Evolutionary conservation across 352 stramenopile genomes (phyloP).

Genomic region (Pythium pectinolyticum): DNA sequence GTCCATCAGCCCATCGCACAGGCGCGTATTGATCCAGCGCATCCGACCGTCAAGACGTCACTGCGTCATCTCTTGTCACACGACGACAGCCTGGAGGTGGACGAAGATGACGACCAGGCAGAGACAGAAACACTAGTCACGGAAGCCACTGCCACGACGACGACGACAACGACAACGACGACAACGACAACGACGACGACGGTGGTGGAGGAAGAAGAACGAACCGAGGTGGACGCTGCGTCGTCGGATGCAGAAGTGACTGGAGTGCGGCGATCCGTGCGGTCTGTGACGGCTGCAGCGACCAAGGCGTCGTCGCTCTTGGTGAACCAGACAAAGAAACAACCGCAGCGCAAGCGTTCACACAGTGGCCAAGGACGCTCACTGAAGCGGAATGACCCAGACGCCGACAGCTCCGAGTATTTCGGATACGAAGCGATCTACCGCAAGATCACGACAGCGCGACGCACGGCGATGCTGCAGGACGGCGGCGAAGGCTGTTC

Average conservation of each 20-base stretch:
- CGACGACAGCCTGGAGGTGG: not conserved
- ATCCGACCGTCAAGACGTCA: conserved; percentile 52
- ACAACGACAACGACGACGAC: conserved; percentile 7
- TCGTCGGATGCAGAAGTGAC: not conserved
- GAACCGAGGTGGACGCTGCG: conserved; percentile 22
- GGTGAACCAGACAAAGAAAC: conserved; percentile 5
- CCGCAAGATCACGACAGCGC: conserved; percentile 38
- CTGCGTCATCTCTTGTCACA: conserved; percentile 18
- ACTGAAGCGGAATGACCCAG: conserved; percentile 23
- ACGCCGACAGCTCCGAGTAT: conserved; percentile 57
- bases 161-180: conserved; percentile 20
- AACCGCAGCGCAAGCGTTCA: not conserved
- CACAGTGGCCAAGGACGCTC: not conserved
- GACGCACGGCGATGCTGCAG: conserved; percentile 8
- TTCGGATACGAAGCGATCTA: conserved; percentile 54
- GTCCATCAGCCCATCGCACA: conserved; percentile 45
- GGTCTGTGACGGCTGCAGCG: conserved; percentile 14
- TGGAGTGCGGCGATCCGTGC: conserved; percentile 19
- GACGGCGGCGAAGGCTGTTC: conserved; percentile 11
- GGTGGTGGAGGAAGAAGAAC: conserved; percentile 34
- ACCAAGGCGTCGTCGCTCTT: conserved; percentile 23
- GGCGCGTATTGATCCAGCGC: conserved; percentile 52
- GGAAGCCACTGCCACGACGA: not conserved
- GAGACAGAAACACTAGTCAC: not conserved
- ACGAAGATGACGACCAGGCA: conserved; percentile 4